Evolutionary conservation across 2,329 filamentous ascomycete genomes (phyloP).

Genomic region (Claviceps lovelessii): DNA sequence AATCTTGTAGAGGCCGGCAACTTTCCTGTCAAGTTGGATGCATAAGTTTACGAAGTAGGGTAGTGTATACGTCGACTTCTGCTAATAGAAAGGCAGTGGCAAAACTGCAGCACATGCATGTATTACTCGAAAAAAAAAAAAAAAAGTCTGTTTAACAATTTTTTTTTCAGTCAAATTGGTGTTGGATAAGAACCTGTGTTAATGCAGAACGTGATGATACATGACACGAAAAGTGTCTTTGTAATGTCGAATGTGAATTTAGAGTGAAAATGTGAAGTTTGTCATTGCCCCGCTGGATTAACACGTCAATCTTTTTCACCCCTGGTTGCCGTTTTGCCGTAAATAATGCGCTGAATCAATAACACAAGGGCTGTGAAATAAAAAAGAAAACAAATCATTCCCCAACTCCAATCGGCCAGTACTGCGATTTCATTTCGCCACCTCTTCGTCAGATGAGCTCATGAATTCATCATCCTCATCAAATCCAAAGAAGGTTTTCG

Average conservation of each 20-base stretch:
- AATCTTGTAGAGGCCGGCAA: conserved; percentile 45
- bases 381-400: background rate
- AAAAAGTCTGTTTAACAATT: conserved; percentile 7
- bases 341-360: background rate
- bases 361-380: background rate
- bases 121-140: conserved; percentile 21
- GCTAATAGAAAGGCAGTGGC: conserved; percentile 17
- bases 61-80: conserved; percentile 9
- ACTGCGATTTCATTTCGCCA: conserved; percentile 6
- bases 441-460: conserved; percentile 50
- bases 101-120: conserved; percentile 23
- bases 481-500: conserved; percentile 54
- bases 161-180: conserved; percentile 1
- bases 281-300: background rate
- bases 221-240: background rate
- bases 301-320: background rate
- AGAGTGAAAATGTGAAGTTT: background rate
- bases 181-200: conserved; percentile 6
- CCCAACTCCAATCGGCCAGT: background rate
- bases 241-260: background rate
- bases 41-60: conserved; percentile 25
- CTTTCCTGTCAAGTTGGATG: conserved; percentile 53
- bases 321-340: background rate
- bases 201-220: conserved; percentile 2
- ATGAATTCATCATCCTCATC: conserved; percentile 67